Base-by-base conservation (phyloP, 164 flowering plant species). In the Cinnamomum chago region DNA sequence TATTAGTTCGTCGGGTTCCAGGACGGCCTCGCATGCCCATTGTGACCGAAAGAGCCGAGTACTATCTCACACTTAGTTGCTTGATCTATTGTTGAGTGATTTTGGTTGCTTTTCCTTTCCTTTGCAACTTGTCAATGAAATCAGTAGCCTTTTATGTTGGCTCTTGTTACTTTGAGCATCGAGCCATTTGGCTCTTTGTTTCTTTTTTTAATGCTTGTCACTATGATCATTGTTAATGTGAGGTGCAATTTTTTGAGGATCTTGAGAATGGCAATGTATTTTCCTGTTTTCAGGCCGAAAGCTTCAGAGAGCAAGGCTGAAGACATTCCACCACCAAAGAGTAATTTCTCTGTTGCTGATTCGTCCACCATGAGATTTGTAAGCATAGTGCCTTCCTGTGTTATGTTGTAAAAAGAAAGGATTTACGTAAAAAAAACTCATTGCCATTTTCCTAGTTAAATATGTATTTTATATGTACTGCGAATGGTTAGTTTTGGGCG, bases 11-110 rank as follows among this genome's bases (percentile, higher is more conserved):
- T 24, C 95, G 98, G 27, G 90, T 96, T 80, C 99, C 99, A 67
- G 97, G 98, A 89, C 80, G 93, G 51, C 97, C 91, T 81, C 97
- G 97, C 75, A 82, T 89, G 90, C 87, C 91, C 71, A 94, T 94
- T 85, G 92, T 96, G 72, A 82, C 95, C 24, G 87, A 86, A 79
- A 88, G 81, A 79, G 85, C 86, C 82, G 88, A 84, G 99, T 94
- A 96, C 80, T 83, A 67, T 74, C 83, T 89, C 83, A 33, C 76
- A 77, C 88, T 67, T 67, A 17, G 23, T 50, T 30, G 24, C 71
- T 75, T 40, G 22, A 64, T 68, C 71, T n/a, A 22, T 68, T 47
- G 52, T 67, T 24, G 27, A 67, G 6, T 67, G 69, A 28, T 67
- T 17, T 67, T 18, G 28, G 11, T 28, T 33, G 33, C 24, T 47